Evolutionary conservation across 2,329 filamentous ascomycete genomes (phyloP).

Genomic region (Fusarium sp.): DNA sequence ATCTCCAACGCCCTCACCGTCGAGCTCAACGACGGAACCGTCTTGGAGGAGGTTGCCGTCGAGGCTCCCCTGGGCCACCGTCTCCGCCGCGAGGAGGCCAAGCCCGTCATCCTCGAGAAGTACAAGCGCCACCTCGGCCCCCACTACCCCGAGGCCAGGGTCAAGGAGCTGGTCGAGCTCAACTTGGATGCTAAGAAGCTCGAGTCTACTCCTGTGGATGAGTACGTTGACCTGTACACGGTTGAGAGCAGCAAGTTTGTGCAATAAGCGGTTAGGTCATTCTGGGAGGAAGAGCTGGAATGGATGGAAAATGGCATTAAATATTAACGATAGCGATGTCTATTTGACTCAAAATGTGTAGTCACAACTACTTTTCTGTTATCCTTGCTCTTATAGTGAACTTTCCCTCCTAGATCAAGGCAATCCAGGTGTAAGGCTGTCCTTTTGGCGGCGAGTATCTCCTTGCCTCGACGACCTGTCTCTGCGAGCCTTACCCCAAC

Average conservation of each 20-base stretch:
- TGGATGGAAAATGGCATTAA: background rate
- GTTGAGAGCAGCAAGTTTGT: slow-evolving; percentile 68
- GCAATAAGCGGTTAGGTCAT: slow-evolving; percentile 34
- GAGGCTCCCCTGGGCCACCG: slow-evolving; percentile 95
- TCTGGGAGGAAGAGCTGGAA: slow-evolving; percentile 11
- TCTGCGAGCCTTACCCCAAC: no score
- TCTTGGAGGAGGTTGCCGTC: slow-evolving; percentile 87
- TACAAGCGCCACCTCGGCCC: slow-evolving; percentile 90
- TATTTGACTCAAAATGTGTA: background rate
- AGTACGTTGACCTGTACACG: slow-evolving; percentile 87
- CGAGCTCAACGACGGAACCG: slow-evolving; percentile 90
- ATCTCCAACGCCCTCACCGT: slow-evolving; percentile 98
- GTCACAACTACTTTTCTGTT: background rate
- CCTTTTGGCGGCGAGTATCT: no score
- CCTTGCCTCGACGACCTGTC: no score
- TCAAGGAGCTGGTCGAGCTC: slow-evolving; percentile 82
- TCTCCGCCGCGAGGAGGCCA: slow-evolving; percentile 90
- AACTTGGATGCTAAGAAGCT: slow-evolving; percentile 77
- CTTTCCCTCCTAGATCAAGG: background rate
- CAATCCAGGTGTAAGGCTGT: no score
- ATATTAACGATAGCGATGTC: background rate
- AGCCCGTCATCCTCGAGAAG: slow-evolving; percentile 95
- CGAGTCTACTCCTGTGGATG: slow-evolving; percentile 83
- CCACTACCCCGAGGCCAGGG: slow-evolving; percentile 78
- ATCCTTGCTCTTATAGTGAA: background rate